Base-by-base conservation (phyloP, 176 grass and related monocot species). In the Juncus effusus region DNA sequence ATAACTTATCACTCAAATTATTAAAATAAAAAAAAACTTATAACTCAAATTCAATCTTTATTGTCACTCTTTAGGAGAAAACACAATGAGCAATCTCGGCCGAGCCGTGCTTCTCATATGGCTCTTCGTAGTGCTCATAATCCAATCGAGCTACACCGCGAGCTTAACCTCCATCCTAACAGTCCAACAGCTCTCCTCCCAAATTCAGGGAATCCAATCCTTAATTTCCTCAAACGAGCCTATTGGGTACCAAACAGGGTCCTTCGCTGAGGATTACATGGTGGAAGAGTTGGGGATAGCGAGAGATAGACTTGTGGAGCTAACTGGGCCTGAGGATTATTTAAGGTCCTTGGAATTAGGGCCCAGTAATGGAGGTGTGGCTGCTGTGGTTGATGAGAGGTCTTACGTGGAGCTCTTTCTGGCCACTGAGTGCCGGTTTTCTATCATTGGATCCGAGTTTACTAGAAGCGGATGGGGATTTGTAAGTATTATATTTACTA, bases 91-190 rank as follows among this genome's bases (percentile, higher is more conserved):
- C 63, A 86, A 85, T 41, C 68, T 97, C 59, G 88, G 94, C 62
- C 88, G 94, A 4, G 85, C 60, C 11, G 78, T 97, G 16, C 51
- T 97, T 69, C 75, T 97, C 80, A 97, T 97, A 82, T 97, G 94
- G 93, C 60, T 97, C 3, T 92, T 92, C 73, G 88, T 97, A 64
- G 94, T 97, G 77, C 79, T 97, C 69, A 97, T 97, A 38, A 97
- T 97, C 74, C 88, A 92, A 61, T 89, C 85, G 6, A 97, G 94
- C 74, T 97, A 97, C 56, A 97, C 94, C 4, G 94, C 94, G 3
- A 97, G 94, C 80, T 82, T 97, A 70, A 92, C 94, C 60, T 97
- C 94, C 13, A 97, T 97, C 62, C 88, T 97, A 16, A 97, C 94
- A 0, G 94, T 97, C 63, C 88, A 97, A 79, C 85, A 86, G 61